Evolutionary conservation across 495 filamentous ascomycete genomes (phyloP).

Genomic region (Hypoxylon fragiforme): DNA sequence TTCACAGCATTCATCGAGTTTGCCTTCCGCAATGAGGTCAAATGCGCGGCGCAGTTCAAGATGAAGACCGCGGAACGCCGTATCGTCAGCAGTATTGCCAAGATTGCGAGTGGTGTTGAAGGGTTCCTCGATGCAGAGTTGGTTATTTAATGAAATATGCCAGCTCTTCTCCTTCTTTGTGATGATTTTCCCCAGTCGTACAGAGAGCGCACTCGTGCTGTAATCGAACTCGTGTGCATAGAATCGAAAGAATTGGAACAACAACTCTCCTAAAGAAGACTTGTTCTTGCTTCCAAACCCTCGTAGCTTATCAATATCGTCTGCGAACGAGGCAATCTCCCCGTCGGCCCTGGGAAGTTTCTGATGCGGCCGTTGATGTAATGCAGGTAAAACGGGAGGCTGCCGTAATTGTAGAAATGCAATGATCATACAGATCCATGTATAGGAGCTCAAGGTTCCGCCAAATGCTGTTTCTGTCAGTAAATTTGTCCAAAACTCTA

Average conservation of each 20-base stretch:
- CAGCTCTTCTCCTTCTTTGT: conserved; percentile 86
- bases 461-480: conserved; percentile 67
- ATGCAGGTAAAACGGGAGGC: conserved; percentile 82
- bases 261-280: conserved; percentile 76
- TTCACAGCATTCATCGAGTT: conserved; percentile 79
- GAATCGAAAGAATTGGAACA: conserved; percentile 93
- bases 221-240: conserved; percentile 95
- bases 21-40: conserved; percentile 70
- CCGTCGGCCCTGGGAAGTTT: conserved; percentile 62
- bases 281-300: conserved; percentile 80
- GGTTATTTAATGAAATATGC: conserved; percentile 74
- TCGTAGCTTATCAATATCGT: conserved; percentile 72
- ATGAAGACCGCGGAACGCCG: conserved; percentile 87
- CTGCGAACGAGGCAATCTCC: conserved; percentile 74
- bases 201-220: conserved; percentile 79
- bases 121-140: conserved; percentile 93
- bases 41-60: conserved; percentile 87
- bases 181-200: conserved; percentile 81
- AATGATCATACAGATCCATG: conserved; percentile 99
- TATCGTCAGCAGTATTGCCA: conserved; percentile 95
- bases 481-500: too few species aligned
- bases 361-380: conserved; percentile 76
- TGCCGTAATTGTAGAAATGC: conserved; percentile 91
- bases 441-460: conserved; percentile 95
- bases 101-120: conserved; percentile 94